These are phyloP conservation scores for Inonotus obliquus DNA, from an alignment of 1,284 basidiomycete genomes.

Conservation along the genomic window DNA sequence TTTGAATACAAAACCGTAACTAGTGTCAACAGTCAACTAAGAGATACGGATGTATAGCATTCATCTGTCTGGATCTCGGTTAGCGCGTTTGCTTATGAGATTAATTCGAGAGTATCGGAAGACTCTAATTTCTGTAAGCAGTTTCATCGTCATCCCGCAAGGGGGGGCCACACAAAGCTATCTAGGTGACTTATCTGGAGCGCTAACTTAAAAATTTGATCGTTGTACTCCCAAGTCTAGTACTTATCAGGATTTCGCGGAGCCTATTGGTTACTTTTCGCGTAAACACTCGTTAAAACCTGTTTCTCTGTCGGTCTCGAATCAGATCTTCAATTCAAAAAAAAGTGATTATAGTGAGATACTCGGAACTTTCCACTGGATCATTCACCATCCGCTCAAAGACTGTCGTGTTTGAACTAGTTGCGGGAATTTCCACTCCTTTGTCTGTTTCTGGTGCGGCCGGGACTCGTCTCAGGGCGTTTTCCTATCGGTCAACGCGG, in stretches of 20 bases:
- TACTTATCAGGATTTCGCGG: not conserved
- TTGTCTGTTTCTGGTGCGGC: not conserved
- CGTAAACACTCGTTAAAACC: not conserved
- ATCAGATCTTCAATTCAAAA: not conserved
- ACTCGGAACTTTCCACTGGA: not conserved
- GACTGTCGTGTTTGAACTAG: not conserved
- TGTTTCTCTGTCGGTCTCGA: not conserved
- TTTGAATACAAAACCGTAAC: too few relatives aligned
- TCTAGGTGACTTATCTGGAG: not conserved
- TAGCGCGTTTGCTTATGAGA: not conserved
- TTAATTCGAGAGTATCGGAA: not conserved
- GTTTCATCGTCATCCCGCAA: not conserved
- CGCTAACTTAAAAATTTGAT: not conserved
- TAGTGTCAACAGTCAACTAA: too few relatives aligned
- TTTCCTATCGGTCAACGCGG: not conserved
- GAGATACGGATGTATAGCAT: too few relatives aligned
- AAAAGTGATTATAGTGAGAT: not conserved
- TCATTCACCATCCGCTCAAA: not conserved
- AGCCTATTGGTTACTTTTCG: not conserved
- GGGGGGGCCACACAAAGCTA: not conserved
- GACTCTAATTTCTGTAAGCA: not conserved
- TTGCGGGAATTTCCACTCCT: not conserved
- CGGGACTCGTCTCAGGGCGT: not conserved
- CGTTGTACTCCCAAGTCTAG: not conserved
- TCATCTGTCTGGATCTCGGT: not conserved